Evolutionary conservation across 2,329 filamentous ascomycete genomes (phyloP).

Genomic region (Clonostachys solani): DNA sequence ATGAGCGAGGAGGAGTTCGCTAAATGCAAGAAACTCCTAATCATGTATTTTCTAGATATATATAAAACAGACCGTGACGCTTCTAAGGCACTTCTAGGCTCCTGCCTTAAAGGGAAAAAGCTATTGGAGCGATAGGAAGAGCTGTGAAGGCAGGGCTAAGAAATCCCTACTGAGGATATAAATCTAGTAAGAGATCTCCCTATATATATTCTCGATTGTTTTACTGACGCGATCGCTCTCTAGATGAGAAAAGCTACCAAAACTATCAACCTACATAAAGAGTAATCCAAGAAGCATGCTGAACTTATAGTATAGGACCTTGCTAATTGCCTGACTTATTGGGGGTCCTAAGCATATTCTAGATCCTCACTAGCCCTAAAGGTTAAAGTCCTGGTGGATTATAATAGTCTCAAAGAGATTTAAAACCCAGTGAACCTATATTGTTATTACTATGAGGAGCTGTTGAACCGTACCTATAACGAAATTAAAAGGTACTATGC

Average conservation of each 20-base stretch:
- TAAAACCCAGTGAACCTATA: slow-evolving; percentile 46
- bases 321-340: slow-evolving; percentile 9
- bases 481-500: slow-evolving; percentile 8
- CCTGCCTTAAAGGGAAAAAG: slow-evolving; percentile 5
- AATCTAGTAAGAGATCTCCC: not conserved
- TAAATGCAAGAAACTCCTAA: slow-evolving; percentile 8
- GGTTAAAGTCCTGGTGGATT: slow-evolving; percentile 27
- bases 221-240: too few relatives aligned
- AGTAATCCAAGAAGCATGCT: slow-evolving; percentile 3
- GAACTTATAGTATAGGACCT: slow-evolving; percentile 12
- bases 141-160: not conserved
- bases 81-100: slow-evolving; percentile 12
- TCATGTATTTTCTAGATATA: slow-evolving; percentile 6
- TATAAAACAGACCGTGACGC: slow-evolving; percentile 1
- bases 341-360: slow-evolving; percentile 2
- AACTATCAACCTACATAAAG: too few relatives aligned
- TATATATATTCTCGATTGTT: too few relatives aligned
- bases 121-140: slow-evolving; percentile 5
- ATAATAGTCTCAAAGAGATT: slow-evolving; percentile 27
- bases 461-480: slow-evolving; percentile 8
- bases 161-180: not conserved
- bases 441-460: slow-evolving; percentile 14
- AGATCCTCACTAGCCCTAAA: not conserved
- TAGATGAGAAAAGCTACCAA: too few relatives aligned
- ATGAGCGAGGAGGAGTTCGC: slow-evolving; percentile 8